A percentile compares a stretch with the other conserved stretches of the same genome.
phyloP scores from a whole-genome alignment of 305 asterid genomes.

The Salvia sclarea region DNA sequence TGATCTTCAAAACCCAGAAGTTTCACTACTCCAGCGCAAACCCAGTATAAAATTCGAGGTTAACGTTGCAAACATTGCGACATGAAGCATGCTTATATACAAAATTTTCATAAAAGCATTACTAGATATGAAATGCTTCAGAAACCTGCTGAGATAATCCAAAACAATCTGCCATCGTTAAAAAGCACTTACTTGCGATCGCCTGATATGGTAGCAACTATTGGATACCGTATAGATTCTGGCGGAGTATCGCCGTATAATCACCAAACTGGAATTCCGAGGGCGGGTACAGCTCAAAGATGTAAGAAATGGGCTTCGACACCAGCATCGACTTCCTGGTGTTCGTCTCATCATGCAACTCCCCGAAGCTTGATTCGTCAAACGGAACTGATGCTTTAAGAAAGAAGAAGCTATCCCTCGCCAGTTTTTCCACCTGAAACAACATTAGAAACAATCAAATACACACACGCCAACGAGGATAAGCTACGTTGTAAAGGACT shows the following conservation, averaged over 20 bases:
- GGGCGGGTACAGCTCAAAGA: constrained; percentile 61
- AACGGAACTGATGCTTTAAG: constrained; percentile 66
- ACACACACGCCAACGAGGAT: no score
- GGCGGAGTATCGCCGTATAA: constrained; percentile 31
- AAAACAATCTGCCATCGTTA: neutral
- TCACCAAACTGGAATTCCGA: constrained; percentile 39
- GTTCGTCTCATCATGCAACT: constrained; percentile 46
- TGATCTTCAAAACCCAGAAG: neutral
- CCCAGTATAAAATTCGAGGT: neutral
- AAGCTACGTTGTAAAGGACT: no score
- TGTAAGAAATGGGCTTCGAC: constrained; percentile 66
- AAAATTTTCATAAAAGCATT: neutral
- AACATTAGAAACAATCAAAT: neutral
- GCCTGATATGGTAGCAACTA: neutral
- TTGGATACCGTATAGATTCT: constrained; percentile 26
- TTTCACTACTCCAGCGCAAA: neutral
- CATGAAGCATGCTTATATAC: neutral
- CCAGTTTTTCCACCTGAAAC: constrained; percentile 79
- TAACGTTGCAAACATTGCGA: neutral
- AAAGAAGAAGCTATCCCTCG: constrained; percentile 72
- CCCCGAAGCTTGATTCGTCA: constrained; percentile 73
- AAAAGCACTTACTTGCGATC: neutral
- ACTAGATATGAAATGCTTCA: neutral
- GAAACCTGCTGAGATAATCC: neutral
- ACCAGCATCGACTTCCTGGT: constrained; percentile 45